Conservation (phyloP, 768 basidiomycete species). For the Lactifluus hygrophoroides region DNA sequence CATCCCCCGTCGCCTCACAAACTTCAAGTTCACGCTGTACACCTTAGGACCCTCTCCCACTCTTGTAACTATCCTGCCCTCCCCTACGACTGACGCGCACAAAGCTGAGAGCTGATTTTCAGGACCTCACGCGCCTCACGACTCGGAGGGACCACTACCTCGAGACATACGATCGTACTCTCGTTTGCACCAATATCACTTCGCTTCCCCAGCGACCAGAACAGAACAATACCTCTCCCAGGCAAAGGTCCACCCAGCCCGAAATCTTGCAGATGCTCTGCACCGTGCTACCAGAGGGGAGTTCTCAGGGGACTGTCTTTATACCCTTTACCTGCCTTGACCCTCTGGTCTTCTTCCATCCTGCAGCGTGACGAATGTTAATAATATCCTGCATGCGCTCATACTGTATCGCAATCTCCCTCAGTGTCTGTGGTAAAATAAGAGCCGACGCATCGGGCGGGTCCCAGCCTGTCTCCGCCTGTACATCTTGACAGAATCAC, state of each 20-base stretch:
- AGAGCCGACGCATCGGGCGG: constrained; percentile 59
- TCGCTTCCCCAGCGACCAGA: not conserved
- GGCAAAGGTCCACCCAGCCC: constrained; percentile 68
- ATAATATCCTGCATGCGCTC: not conserved
- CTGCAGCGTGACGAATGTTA: not conserved
- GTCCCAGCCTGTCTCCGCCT: constrained; percentile 69
- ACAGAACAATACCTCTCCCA: constrained; percentile 27
- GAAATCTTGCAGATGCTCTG: constrained; percentile 68
- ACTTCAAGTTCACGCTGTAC: not conserved
- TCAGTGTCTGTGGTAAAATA: constrained; percentile 66
- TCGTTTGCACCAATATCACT: too few species aligned
- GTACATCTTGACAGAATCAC: constrained; percentile 58
- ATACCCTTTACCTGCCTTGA: constrained; percentile 45
- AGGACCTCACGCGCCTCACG: not conserved
- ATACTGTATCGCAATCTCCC: constrained; percentile 39
- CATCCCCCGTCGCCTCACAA: not conserved
- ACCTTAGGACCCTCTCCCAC: not conserved
- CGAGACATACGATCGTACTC: too few species aligned
- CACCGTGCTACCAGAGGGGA: constrained; percentile 61
- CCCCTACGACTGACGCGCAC: not conserved
- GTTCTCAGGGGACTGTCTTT: constrained; percentile 57
- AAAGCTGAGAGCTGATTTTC: not conserved
- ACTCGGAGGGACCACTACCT: too few species aligned
- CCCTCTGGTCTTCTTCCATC: not conserved
- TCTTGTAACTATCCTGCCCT: not conserved